Base-by-base conservation (phyloP, 495 filamentous ascomycete genomes). In the Daldinia grandis region DNA sequence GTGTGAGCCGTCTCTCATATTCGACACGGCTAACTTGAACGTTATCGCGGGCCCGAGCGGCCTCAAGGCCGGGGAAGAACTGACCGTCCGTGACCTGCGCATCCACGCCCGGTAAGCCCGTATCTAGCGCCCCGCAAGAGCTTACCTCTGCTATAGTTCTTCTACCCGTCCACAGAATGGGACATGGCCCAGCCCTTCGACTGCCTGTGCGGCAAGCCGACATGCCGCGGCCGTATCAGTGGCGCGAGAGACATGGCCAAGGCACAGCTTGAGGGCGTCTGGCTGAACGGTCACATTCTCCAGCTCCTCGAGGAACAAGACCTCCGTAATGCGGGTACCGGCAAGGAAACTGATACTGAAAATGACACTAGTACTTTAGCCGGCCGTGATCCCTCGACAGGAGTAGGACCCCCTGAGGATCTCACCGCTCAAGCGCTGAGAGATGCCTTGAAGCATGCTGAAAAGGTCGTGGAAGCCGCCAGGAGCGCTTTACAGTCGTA, bases 81-180 rank as follows among this genome's bases (percentile, higher is more conserved):
- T 93, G 47, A 93, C 90, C 30, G 81, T 83, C 64, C 53, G 81
- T 79, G 1, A 66, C 69, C 60, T 68, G 9, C 15, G 12, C 2
- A 25, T 28, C 58, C 50, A 5, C 19, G 2, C n/a, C 44, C 21
- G 38, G 69, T 71, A 68, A 66, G 62, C 62, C 59, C 55, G 53
- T 59, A 56, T 54, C 47, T 47, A 51, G 62, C 57, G 38, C 25
- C 55, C 58, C 65, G 49, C 49, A 47, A 54, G 57, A 66, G 65
- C 70, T 73, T 64, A 73, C 70, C 40, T 67, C 60, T 56, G 27
- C 17, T 57, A 65, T 42, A 78, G 61, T 93, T 92, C 83, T 93
- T 93, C 81, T 93, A 93, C 75, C 91, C 91, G 6, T 89, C 86
- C 60, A 89, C 90, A 4, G 91, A 93, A 78, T 93, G 89, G 89